A percentile compares a stretch with the other conserved stretches of the same genome.
Evolutionary conservation across 2,329 filamentous ascomycete genomes (phyloP).

Genomic region (Diaporthe citrichinensis): DNA sequence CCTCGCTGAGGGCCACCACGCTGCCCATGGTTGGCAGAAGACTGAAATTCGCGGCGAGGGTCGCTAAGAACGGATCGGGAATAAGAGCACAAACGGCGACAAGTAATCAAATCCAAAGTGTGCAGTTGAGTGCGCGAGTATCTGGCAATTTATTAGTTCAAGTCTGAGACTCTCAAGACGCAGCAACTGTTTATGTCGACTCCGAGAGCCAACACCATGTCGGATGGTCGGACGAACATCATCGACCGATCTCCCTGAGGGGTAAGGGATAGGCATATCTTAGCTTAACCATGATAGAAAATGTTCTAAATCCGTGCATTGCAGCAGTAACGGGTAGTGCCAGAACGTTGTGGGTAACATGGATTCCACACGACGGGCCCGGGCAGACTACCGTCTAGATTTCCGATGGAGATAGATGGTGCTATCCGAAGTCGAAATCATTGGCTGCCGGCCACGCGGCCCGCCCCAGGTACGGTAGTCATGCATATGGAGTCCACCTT

Average conservation of each 20-base stretch:
- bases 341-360: background rate
- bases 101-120: background rate
- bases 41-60: background rate
- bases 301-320: background rate
- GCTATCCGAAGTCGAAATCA: background rate
- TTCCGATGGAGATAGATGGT: background rate
- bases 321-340: background rate
- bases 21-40: conserved; percentile 16
- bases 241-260: background rate
- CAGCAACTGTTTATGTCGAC: background rate
- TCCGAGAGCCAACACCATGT: background rate
- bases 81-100: background rate
- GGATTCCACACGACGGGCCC: background rate
- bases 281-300: background rate
- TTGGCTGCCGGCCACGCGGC: conserved; percentile 12
- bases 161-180: background rate
- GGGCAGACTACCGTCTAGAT: background rate
- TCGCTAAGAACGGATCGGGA: background rate
- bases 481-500: conserved; percentile 24
- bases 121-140: too few relatives aligned
- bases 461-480: background rate
- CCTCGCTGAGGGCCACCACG: conserved; percentile 21
- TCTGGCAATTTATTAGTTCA: background rate
- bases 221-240: background rate
- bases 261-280: background rate